Percentiles rank a stretch among this genome's conserved stretches.
These are phyloP conservation scores for Aspergillus amoenus DNA, from an alignment of 2,329 filamentous ascomycete species.

Conservation along the genomic window DNA sequence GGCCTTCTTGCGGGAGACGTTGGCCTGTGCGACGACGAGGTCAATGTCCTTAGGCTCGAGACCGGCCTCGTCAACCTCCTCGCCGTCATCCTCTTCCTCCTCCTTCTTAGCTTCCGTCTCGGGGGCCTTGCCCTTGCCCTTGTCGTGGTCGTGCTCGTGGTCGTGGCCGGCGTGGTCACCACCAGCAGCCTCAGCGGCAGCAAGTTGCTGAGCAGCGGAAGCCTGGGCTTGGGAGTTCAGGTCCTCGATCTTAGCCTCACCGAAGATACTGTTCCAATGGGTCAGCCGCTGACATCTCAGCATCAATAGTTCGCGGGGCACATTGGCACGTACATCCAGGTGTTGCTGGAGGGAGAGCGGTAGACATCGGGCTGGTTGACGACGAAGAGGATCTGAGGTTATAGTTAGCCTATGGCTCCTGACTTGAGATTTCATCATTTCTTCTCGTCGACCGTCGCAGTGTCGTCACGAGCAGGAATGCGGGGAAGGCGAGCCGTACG, in stretches of 20 bases:
- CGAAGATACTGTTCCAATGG: slow-evolving; percentile 74
- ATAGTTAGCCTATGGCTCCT: slow-evolving; percentile 19
- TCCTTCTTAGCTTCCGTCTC: slow-evolving; percentile 64
- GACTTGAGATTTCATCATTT: background rate
- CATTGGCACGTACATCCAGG: slow-evolving; percentile 80
- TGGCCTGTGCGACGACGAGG: slow-evolving; percentile 97
- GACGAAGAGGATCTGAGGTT: slow-evolving; percentile 87
- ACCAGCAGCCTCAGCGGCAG: slow-evolving; percentile 65
- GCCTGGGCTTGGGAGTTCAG: slow-evolving; percentile 97
- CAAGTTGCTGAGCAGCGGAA: slow-evolving; percentile 92
- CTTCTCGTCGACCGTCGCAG: background rate
- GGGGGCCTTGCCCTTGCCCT: slow-evolving; percentile 71
- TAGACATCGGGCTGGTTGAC: slow-evolving; percentile 99
- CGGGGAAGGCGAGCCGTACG: slow-evolving; percentile 58
- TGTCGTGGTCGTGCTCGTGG: slow-evolving; percentile 43
- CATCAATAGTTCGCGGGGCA: background rate
- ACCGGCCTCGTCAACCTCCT: slow-evolving; percentile 91
- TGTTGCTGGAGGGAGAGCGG: slow-evolving; percentile 99
- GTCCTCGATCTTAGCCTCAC: slow-evolving; percentile 99
- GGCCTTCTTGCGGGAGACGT: slow-evolving; percentile 95
- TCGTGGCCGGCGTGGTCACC: slow-evolving; percentile 59
- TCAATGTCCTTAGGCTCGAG: slow-evolving; percentile 99
- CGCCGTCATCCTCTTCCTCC: slow-evolving; percentile 86
- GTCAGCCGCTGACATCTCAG: slow-evolving; percentile 22
- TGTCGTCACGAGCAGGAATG: slow-evolving; percentile 12